phyloP scores from a whole-genome alignment of 108 stramenopile species.

The Aurantiochytrium sp. region DNA sequence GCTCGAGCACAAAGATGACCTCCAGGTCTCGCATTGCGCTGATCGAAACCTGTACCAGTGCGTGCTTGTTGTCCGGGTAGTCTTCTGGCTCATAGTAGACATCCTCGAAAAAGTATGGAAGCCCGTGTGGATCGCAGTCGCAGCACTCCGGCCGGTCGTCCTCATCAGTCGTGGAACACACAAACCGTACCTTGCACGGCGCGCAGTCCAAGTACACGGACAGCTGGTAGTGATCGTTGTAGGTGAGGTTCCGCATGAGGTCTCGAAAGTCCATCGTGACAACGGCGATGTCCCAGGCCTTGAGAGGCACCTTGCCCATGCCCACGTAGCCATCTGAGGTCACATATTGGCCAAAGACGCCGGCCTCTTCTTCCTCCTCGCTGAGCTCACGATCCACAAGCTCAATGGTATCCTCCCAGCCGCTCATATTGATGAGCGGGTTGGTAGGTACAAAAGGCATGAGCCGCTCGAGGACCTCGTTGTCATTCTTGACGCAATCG shows the following conservation, averaged over 20 bases:
- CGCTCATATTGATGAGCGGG: conserved; percentile 20
- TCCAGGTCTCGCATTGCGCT: conserved; percentile 51
- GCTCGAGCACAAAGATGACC: conserved; percentile 58
- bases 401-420: neutral
- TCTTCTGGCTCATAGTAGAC: neutral
- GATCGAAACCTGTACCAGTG: conserved; percentile 53
- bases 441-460: conserved; percentile 47
- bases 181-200: conserved; percentile 68
- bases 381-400: neutral
- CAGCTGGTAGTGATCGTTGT: conserved; percentile 65
- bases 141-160: conserved; percentile 57
- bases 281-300: conserved; percentile 59
- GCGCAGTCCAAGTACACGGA: conserved; percentile 66
- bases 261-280: conserved; percentile 58
- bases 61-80: conserved; percentile 67
- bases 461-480: conserved; percentile 44
- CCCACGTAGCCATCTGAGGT: neutral
- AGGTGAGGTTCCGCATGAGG: conserved; percentile 62
- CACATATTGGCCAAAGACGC: neutral
- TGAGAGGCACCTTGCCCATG: conserved; percentile 43
- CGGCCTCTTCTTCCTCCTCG: neutral
- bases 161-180: conserved; percentile 41
- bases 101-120: conserved; percentile 49
- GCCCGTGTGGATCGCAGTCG: conserved; percentile 44
- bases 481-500: conserved; percentile 39